A percentile compares a stretch with the other conserved stretches of the same genome.
Evolutionary conservation across 108 stramenopile genomes (phyloP).

Genomic region (Craspedostauros australis): DNA sequence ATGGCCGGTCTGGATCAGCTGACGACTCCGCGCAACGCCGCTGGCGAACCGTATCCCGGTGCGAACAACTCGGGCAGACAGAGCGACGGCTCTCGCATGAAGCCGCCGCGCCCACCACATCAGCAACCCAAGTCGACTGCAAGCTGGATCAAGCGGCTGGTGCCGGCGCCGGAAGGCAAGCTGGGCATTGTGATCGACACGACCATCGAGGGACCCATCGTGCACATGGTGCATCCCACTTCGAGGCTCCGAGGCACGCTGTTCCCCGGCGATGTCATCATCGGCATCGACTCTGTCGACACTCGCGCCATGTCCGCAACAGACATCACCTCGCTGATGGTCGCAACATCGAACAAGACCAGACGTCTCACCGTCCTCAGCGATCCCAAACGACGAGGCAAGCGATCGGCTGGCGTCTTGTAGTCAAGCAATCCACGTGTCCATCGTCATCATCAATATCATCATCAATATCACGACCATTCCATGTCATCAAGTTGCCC

Average conservation of each 20-base stretch:
- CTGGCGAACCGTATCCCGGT: too few species aligned
- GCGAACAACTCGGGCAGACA: too few species aligned
- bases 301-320: slow-evolving; percentile 64
- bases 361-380: slow-evolving; percentile 48
- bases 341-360: slow-evolving; percentile 46
- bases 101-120: too few species aligned
- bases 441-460: too few species aligned
- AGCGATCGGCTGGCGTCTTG: background rate
- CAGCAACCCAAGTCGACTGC: too few species aligned
- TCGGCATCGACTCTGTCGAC: slow-evolving; percentile 71
- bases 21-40: too few species aligned
- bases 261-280: slow-evolving; percentile 59
- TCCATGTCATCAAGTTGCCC: too few species aligned
- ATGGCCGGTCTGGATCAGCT: too few species aligned
- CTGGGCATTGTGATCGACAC: slow-evolving; percentile 84
- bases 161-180: slow-evolving; percentile 70
- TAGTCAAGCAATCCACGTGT: too few species aligned
- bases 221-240: slow-evolving; percentile 49
- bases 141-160: too few species aligned
- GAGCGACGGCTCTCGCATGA: too few species aligned
- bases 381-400: background rate
- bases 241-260: slow-evolving; percentile 51
- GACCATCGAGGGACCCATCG: slow-evolving; percentile 68
- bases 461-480: too few species aligned
- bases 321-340: slow-evolving; percentile 63